Conservation (phyloP, 208 protist species). For the Cochliopodium minus region DNA sequence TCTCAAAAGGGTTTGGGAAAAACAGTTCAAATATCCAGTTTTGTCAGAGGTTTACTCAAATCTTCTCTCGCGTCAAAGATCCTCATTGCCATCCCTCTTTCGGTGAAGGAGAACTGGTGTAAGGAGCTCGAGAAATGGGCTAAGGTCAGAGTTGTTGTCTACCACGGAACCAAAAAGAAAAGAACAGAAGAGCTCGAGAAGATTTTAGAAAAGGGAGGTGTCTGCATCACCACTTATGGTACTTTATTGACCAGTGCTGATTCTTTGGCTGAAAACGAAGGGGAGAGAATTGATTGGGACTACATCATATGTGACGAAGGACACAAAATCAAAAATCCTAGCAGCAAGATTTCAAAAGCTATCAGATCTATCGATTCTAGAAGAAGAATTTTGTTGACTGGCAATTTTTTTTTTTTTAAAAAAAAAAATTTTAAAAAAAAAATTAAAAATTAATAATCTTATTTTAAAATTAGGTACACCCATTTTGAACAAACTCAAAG, state of each 20-base stretch:
- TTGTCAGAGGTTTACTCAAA: conserved; percentile 60
- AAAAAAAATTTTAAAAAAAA: not conserved
- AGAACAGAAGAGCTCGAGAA: conserved; percentile 18
- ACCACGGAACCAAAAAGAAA: conserved; percentile 41
- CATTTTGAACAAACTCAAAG: conserved; percentile 91
- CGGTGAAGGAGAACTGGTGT: conserved; percentile 68
- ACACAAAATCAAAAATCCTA: conserved; percentile 84
- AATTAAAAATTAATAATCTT: not conserved
- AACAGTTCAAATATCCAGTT: conserved; percentile 80
- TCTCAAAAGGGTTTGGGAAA: conserved; percentile 83
- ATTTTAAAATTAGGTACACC: conserved; percentile 46
- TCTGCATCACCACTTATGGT: conserved; percentile 77
- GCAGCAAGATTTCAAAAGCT: conserved; percentile 67
- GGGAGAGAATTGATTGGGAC: not conserved
- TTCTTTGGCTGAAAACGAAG: not conserved
- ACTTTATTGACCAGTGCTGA: conserved; percentile 24
- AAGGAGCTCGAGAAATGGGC: conserved; percentile 78
- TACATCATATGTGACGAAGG: conserved; percentile 82
- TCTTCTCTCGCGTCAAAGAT: conserved; percentile 43
- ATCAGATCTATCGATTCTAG: conserved; percentile 70
- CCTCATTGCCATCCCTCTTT: conserved; percentile 71
- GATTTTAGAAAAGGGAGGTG: conserved; percentile 25
- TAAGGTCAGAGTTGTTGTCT: conserved; percentile 43
- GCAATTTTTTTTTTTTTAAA: not conserved
- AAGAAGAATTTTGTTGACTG: conserved; percentile 72